phyloP scores from a whole-genome alignment of 257 asterid species.

The Scutellaria galericulata region DNA sequence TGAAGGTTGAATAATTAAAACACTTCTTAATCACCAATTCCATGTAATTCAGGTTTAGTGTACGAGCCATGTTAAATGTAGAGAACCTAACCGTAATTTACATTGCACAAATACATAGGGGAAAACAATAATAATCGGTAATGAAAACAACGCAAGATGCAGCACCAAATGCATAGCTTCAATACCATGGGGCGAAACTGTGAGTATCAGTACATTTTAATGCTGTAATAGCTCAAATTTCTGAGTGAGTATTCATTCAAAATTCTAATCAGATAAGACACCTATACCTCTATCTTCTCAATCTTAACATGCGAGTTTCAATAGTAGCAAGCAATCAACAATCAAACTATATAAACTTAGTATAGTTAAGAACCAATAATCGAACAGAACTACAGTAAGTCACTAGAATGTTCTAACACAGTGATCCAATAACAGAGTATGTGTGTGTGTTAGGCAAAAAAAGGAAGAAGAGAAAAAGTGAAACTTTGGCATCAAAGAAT shows the following conservation, averaged over 20 bases:
- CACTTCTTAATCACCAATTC: too few species aligned
- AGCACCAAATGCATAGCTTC: background rate
- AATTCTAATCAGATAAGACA: too few species aligned
- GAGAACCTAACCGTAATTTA: background rate
- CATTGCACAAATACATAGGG: background rate
- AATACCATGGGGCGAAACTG: background rate
- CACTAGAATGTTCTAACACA: background rate
- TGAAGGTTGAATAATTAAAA: too few species aligned
- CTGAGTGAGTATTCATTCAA: too few species aligned
- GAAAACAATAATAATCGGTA: background rate
- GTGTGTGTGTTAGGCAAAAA: background rate
- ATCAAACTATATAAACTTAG: background rate
- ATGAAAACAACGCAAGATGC: background rate
- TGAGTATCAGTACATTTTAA: background rate
- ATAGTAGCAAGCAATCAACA: conserved; percentile 9
- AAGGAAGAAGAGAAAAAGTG: background rate
- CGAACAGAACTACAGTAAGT: background rate
- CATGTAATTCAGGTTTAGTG: background rate
- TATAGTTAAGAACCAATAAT: background rate
- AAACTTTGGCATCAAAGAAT: background rate
- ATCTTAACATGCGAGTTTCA: background rate
- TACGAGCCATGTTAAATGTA: background rate
- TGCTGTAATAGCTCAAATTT: background rate
- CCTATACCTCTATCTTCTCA: background rate
- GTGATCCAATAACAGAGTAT: conserved; percentile 5